These are phyloP conservation scores for Candida andamanensis DNA, from an alignment of 805 yeast species.

Conservation along the genomic window DNA sequence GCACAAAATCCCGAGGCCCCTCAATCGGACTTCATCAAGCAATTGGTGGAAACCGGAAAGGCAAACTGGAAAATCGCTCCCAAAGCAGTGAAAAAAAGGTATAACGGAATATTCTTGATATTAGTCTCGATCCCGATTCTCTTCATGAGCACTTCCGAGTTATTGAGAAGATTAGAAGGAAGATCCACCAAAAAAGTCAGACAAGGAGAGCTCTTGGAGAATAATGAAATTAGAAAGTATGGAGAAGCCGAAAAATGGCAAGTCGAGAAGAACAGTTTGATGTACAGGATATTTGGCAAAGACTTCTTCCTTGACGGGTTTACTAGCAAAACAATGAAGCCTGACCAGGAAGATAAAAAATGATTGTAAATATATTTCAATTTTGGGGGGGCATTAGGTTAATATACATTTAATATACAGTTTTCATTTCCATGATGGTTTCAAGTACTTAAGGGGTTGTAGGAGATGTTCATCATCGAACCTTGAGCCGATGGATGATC, in stretches of 20 bases:
- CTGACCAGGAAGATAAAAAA: conserved; percentile 3
- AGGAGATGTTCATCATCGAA: conserved; percentile 27
- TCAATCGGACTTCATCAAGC: conserved; percentile 29
- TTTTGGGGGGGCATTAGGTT: no score
- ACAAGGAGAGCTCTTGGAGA: conserved; percentile 35
- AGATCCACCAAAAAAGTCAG: conserved; percentile 35
- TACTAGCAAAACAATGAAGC: conserved; percentile 35
- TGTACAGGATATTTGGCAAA: conserved; percentile 36
- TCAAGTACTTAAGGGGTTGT: conserved; percentile 16
- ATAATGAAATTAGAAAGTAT: conserved; percentile 27
- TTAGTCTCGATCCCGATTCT: conserved; percentile 35
- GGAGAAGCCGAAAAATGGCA: conserved; percentile 38
- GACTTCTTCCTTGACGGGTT: conserved; percentile 42
- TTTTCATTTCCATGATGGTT: conserved; percentile 16
- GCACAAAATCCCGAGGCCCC: conserved; percentile 8
- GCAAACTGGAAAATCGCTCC: conserved; percentile 44
- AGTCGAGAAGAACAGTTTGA: conserved; percentile 30
- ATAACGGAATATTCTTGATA: conserved; percentile 33
- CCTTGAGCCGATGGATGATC: conserved; percentile 30
- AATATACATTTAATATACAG: not conserved
- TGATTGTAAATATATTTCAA: conserved; percentile 3
- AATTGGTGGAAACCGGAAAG: conserved; percentile 34
- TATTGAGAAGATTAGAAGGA: conserved; percentile 35
- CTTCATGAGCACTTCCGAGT: conserved; percentile 27
- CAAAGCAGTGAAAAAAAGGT: conserved; percentile 28